phyloP scores from a whole-genome alignment of 2,329 filamentous ascomycete genomes.

The Remersonia thermophila region DNA sequence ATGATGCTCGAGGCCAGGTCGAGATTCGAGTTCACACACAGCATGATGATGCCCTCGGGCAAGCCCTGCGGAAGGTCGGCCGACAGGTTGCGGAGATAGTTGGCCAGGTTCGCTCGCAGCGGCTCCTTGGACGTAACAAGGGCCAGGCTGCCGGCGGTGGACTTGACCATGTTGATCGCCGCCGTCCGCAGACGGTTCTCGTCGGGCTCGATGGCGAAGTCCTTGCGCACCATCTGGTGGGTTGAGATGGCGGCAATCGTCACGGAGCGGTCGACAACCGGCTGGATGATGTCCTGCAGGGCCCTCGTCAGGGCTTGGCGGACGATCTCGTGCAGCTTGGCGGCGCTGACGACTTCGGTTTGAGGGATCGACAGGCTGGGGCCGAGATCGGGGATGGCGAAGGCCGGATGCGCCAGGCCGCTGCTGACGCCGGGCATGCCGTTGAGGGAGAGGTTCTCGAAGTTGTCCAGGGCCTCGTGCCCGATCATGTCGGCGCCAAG shows the following conservation, averaged over 20 bases:
- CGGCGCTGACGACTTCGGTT: slow-evolving; percentile 62
- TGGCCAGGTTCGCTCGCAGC: slow-evolving; percentile 88
- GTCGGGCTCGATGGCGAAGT: slow-evolving; percentile 87
- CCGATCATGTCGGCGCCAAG: slow-evolving; percentile 41
- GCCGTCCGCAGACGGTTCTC: slow-evolving; percentile 76
- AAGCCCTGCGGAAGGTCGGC: slow-evolving; percentile 64
- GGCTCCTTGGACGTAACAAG: slow-evolving; percentile 98
- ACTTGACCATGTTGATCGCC: slow-evolving; percentile 88
- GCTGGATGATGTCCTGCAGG: slow-evolving; percentile 91
- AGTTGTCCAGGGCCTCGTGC: slow-evolving; percentile 62
- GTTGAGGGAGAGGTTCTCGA: slow-evolving; percentile 71
- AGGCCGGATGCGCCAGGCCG: slow-evolving; percentile 65
- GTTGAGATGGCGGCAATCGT: slow-evolving; percentile 97
- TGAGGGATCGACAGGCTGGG: slow-evolving; percentile 67
- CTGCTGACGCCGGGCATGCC: slow-evolving; percentile 57
- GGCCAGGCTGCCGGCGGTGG: slow-evolving; percentile 83
- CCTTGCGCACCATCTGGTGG: slow-evolving; percentile 87
- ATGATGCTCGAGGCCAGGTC: slow-evolving; percentile 89
- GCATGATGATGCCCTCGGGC: slow-evolving; percentile 88
- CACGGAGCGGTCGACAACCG: slow-evolving; percentile 92
- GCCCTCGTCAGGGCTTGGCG: slow-evolving; percentile 77
- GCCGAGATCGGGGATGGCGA: slow-evolving; percentile 73
- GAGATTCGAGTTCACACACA: slow-evolving; percentile 97
- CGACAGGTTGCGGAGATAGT: slow-evolving; percentile 72
- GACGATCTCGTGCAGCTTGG: slow-evolving; percentile 63